Evolutionary conservation across 257 asterid species (phyloP).

Genomic region (Fraxinus pennsylvanica): DNA sequence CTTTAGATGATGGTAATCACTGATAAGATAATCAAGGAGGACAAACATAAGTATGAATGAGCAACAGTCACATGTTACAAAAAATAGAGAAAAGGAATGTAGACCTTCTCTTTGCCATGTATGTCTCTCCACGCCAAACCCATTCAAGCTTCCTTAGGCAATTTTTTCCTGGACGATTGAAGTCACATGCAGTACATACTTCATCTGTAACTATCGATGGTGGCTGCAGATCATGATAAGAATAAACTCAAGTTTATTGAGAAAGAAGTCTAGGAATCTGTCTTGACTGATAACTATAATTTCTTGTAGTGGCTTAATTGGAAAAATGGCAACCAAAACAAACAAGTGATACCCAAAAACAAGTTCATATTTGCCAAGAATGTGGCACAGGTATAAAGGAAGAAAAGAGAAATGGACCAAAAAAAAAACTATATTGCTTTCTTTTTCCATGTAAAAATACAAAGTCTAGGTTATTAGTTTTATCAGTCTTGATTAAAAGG

Average conservation of each 20-base stretch:
- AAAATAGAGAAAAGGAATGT: constrained; percentile 26
- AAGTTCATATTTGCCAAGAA: background rate
- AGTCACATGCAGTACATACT: constrained; percentile 97
- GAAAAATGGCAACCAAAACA: constrained; percentile 20
- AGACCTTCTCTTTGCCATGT: constrained; percentile 95
- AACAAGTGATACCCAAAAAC: constrained; percentile 7
- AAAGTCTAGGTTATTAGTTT: background rate
- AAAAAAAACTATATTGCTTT: background rate
- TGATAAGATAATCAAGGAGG: constrained; percentile 38
- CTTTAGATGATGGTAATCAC: constrained; percentile 90
- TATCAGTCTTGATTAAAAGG: background rate
- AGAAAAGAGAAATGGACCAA: background rate
- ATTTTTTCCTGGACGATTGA: constrained; percentile 95
- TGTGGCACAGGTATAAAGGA: background rate
- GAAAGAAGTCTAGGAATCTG: constrained; percentile 23
- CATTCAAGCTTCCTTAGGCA: constrained; percentile 98
- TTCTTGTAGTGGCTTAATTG: constrained; percentile 20
- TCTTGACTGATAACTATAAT: constrained; percentile 19
- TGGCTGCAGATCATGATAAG: constrained; percentile 61
- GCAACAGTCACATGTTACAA: constrained; percentile 24
- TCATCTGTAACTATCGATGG: constrained; percentile 95
- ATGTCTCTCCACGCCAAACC: constrained; percentile 99
- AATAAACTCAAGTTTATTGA: constrained; percentile 32
- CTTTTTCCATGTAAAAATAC: background rate
- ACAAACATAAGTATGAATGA: constrained; percentile 19